Evolutionary conservation across 108 stramenopile species (phyloP).

Genomic region (Cyclotella cryptica): DNA sequence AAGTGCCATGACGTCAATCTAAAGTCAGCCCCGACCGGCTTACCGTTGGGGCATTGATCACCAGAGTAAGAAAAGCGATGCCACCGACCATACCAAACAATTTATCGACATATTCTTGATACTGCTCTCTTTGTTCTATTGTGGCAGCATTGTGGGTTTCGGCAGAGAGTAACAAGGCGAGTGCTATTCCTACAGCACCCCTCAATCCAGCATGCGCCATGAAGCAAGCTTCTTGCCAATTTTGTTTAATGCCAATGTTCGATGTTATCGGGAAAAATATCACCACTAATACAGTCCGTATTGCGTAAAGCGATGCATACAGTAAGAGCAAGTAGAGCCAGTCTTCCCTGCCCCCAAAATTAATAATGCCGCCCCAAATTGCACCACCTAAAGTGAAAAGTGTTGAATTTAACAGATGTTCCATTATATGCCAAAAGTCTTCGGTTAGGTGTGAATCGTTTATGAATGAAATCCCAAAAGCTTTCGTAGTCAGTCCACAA

Average conservation of each 20-base stretch:
- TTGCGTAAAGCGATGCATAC: constrained; percentile 33
- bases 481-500: constrained; percentile 69
- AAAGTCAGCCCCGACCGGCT: constrained; percentile 28
- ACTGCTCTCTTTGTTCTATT: neutral
- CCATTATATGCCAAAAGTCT: constrained; percentile 77
- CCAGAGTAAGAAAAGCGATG: constrained; percentile 65
- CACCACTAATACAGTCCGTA: constrained; percentile 60
- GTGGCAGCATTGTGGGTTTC: constrained; percentile 35
- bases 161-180: constrained; percentile 77
- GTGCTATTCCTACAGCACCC: constrained; percentile 86
- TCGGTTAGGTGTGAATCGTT: constrained; percentile 75
- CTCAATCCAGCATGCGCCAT: constrained; percentile 81
- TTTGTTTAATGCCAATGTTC: constrained; percentile 67
- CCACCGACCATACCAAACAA: constrained; percentile 54
- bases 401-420: constrained; percentile 89
- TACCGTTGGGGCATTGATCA: constrained; percentile 62
- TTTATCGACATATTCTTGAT: constrained; percentile 7
- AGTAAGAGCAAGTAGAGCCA: constrained; percentile 72
- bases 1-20: constrained; percentile 34
- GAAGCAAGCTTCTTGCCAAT: constrained; percentile 65
- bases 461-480: constrained; percentile 58
- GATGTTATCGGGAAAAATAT: constrained; percentile 70
- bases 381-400: constrained; percentile 92
- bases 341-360: constrained; percentile 51
- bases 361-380: constrained; percentile 73